These are phyloP conservation scores for Hevea brasiliensis DNA, from an alignment of 345 rosid genomes.

Conservation along the genomic window DNA sequence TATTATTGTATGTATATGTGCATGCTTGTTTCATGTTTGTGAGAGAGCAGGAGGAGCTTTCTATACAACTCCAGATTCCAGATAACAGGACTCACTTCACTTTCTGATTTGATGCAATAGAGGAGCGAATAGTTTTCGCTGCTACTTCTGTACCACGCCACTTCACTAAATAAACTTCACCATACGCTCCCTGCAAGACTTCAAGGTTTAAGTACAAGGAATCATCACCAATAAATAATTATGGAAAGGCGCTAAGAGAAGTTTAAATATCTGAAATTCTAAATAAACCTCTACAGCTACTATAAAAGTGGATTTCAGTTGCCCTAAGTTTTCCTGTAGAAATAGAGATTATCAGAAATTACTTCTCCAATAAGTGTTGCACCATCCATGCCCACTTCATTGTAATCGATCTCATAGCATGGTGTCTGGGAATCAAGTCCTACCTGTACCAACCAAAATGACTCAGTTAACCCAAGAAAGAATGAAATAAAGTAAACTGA, in stretches of 20 bases:
- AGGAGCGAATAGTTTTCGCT: slow-evolving; percentile 64
- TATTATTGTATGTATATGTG: not conserved
- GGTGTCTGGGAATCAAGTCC: slow-evolving; percentile 49
- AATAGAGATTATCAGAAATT: slow-evolving; percentile 24
- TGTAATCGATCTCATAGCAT: slow-evolving; percentile 44
- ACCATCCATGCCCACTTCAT: slow-evolving; percentile 46
- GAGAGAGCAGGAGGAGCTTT: not conserved
- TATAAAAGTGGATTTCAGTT: not conserved
- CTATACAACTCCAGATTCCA: not conserved
- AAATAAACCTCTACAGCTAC: slow-evolving; percentile 5
- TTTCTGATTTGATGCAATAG: slow-evolving; percentile 58
- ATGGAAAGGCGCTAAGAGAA: not conserved
- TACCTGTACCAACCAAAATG: slow-evolving; percentile 41
- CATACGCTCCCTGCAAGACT: slow-evolving; percentile 50
- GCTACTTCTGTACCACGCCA: slow-evolving; percentile 73
- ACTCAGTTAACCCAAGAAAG: not conserved
- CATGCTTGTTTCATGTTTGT: not conserved
- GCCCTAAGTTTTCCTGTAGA: slow-evolving; percentile 12
- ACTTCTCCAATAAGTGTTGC: slow-evolving; percentile 61
- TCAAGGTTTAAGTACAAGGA: slow-evolving; percentile 11
- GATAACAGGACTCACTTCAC: slow-evolving; percentile 48
- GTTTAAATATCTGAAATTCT: not conserved
- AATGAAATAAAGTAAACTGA: not conserved
- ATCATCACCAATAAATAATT: not conserved
- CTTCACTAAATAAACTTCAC: slow-evolving; percentile 61